Base-by-base conservation (phyloP, 768 basidiomycete genomes). In the Hypsizygus marmoreus region DNA sequence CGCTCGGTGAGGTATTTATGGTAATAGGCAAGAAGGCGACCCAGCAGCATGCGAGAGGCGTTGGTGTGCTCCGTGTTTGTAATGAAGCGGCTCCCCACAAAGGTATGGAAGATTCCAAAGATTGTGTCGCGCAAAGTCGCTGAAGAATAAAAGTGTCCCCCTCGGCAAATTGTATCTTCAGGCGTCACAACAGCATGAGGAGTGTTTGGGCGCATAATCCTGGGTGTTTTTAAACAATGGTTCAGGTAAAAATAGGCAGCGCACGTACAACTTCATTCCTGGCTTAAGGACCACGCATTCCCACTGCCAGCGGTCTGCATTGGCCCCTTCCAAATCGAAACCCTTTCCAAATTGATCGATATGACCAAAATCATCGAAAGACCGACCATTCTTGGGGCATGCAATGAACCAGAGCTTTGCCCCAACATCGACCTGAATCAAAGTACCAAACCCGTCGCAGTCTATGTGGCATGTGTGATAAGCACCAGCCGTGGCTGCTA, bases 121-220 rank as follows among this genome's bases (percentile, higher is more conserved):
- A 40, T 31, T 2, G 43, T 36, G n/a, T 47, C 49, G 6, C n/a
- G 19, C 3, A 56, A 33, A 1, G 53, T 49, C 12, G 36, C 24
- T 2, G 40, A 32, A 7, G 39, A 4, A 25, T 49, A 46, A 24
- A 37, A 57, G 29, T 54, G 56, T 0, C 46, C 53, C 5, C 56
- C 56, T 17, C 26, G 22, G 33, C 42, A 48, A 13, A 54, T 49
- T 19, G 53, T 16, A n/a, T 30, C 12, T 7, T 20, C n/a, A 0
- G 45, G 43, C 0, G 43, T 54, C 2, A 45, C 7, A 0, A 57
- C 53, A 14, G 36, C 23, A 39, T 57, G 56, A 13, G 48, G 48
- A 2, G 51, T 53, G 19, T 49, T 45, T 26, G 48, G 50, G 6
- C 40, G 40, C 50, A 47, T 51, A 24, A 23, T 36, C 14, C 50